A percentile compares a stretch with the other conserved stretches of the same genome.
phyloP scores from a whole-genome alignment of 75 land plant genomes.

The Cryptomeria japonica region DNA sequence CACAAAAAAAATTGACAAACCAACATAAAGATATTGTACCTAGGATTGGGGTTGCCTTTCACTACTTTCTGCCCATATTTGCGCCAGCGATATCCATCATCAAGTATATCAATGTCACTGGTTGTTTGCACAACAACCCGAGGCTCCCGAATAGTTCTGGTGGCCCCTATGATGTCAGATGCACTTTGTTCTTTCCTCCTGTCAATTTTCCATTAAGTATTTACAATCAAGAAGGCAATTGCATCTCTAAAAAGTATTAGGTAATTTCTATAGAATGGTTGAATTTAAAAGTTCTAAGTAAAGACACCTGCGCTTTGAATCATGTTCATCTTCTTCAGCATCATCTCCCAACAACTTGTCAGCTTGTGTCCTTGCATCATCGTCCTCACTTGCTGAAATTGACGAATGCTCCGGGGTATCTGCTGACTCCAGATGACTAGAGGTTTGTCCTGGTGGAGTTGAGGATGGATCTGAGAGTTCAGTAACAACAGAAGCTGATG shows the following conservation, averaged over 20 bases:
- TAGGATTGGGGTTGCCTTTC: conserved; percentile 71
- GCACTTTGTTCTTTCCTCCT: conserved; percentile 42
- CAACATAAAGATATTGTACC: conserved; percentile 21
- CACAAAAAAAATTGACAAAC: neutral
- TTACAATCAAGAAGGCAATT: neutral
- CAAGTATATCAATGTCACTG: conserved; percentile 70
- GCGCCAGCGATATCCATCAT: conserved; percentile 76
- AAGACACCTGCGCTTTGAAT: conserved; percentile 57
- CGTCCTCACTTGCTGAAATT: conserved; percentile 54
- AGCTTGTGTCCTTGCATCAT: conserved; percentile 24
- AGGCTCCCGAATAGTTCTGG: conserved; percentile 67
- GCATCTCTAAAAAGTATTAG: neutral
- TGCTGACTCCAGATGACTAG: conserved; percentile 17
- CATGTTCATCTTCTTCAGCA: conserved; percentile 51
- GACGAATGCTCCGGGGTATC: conserved; percentile 65
- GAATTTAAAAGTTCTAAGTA: neutral
- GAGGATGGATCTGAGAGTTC: conserved; percentile 41
- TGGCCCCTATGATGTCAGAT: conserved; percentile 10
- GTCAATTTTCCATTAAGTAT: conserved; percentile 14
- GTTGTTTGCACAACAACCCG: conserved; percentile 68
- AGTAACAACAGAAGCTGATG: conserved; percentile 41
- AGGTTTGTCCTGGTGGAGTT: conserved; percentile 19
- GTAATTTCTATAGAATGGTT: neutral
- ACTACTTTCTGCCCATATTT: conserved; percentile 81
- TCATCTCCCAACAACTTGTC: conserved; percentile 35